phyloP scores from a whole-genome alignment of 2,329 filamentous ascomycete genomes.

The Grosmannia huntii region DNA sequence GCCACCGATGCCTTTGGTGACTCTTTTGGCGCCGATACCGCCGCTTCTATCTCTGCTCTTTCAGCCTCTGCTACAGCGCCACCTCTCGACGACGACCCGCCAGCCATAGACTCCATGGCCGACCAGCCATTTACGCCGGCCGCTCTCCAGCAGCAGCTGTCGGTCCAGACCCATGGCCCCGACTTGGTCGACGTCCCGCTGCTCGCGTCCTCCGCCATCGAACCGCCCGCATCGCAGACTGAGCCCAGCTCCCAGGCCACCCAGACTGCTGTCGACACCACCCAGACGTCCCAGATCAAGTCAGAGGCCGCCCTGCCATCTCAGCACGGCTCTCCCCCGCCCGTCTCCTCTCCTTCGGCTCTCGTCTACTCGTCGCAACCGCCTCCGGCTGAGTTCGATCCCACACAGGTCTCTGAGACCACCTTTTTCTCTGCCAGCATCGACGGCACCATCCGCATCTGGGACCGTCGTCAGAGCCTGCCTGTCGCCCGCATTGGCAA shows the following conservation, averaged over 20 bases:
- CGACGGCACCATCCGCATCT: constrained; percentile 80
- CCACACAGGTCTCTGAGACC: constrained; percentile 52
- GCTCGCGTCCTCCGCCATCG: not conserved
- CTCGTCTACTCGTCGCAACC: constrained; percentile 24
- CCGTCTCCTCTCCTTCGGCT: not conserved
- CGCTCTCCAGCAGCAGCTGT: not conserved
- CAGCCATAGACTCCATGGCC: not conserved
- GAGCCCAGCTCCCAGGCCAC: not conserved
- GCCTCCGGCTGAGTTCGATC: constrained; percentile 32
- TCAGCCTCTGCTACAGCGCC: not conserved
- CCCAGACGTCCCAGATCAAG: not conserved
- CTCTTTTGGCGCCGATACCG: not conserved
- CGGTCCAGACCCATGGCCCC: not conserved
- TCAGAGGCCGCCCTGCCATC: not conserved
- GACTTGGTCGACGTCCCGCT: not conserved
- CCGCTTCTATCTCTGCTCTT: not conserved
- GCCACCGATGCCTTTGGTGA: constrained; percentile 13
- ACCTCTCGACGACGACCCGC: not conserved
- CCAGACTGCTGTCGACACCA: not conserved
- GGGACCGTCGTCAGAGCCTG: constrained; percentile 68
- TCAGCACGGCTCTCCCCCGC: too few relatives aligned
- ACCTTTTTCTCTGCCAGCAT: constrained; percentile 84
- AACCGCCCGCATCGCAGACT: not conserved
- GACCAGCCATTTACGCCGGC: not conserved
- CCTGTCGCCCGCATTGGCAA: constrained; percentile 71